Percentiles rank a stretch among this genome's conserved stretches.
Evolutionary conservation across 2,329 filamentous ascomycete genomes (phyloP).

Genomic region (Penicillium corylophilum): DNA sequence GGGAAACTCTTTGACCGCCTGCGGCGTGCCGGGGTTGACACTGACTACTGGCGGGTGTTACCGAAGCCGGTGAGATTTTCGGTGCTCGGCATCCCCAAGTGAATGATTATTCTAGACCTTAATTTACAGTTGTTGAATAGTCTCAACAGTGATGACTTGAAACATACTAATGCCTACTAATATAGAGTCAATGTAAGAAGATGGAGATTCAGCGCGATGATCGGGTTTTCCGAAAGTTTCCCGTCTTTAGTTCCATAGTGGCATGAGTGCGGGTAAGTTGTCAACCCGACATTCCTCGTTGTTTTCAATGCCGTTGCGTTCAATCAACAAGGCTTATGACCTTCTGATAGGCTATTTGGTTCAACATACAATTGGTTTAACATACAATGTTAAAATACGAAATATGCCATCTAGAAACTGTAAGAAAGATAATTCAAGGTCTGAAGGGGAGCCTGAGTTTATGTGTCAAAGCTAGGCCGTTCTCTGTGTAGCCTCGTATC

Average conservation of each 20-base stretch:
- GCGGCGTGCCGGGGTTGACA: background rate
- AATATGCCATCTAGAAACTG: too few species aligned
- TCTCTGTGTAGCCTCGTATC: too few species aligned
- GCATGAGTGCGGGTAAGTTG: background rate
- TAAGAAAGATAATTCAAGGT: too few species aligned
- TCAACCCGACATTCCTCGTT: background rate
- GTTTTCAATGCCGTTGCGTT: background rate
- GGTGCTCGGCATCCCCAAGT: background rate
- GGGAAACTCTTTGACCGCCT: background rate
- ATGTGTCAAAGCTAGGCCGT: too few species aligned
- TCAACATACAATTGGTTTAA: background rate
- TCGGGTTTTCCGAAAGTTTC: background rate
- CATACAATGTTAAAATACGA: too few species aligned
- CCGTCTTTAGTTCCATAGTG: background rate
- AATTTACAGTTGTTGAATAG: background rate
- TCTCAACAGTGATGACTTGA: background rate
- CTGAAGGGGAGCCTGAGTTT: too few species aligned
- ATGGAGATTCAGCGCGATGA: background rate
- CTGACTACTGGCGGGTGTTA: background rate
- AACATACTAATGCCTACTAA: background rate
- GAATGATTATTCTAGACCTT: background rate
- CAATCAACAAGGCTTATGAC: background rate
- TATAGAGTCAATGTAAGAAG: background rate
- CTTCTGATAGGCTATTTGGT: background rate
- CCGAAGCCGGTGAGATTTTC: background rate